A percentile compares a stretch with the other conserved stretches of the same genome.
Evolutionary conservation across 257 asterid species (phyloP).

Genomic region (Craterostigma plantagineum): DNA sequence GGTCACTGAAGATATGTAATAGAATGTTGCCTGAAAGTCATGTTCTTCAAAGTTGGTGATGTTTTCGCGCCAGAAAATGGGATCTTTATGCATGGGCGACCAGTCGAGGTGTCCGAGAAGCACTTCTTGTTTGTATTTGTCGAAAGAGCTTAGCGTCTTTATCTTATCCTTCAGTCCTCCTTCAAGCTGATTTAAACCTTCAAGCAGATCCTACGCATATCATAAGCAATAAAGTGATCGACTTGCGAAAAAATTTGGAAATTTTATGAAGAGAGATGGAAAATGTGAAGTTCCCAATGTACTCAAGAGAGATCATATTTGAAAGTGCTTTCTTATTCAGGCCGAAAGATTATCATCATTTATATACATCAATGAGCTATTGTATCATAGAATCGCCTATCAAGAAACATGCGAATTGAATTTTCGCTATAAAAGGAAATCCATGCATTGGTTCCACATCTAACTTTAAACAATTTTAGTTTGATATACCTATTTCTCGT

Average conservation of each 20-base stretch:
- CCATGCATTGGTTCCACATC: too few species aligned
- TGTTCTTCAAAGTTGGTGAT: slow-evolving; percentile 58
- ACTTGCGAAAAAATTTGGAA: neutral
- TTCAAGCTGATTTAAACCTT: slow-evolving; percentile 60
- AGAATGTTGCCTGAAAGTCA: slow-evolving; percentile 50
- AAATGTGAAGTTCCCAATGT: neutral
- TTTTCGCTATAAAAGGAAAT: too few species aligned
- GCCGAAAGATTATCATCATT: too few species aligned
- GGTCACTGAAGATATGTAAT: too few species aligned
- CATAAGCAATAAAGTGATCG: neutral
- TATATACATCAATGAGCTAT: too few species aligned
- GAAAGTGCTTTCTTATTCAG: too few species aligned
- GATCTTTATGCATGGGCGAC: slow-evolving; percentile 91
- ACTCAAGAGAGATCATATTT: too few species aligned
- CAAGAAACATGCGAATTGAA: too few species aligned
- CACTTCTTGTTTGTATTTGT: slow-evolving; percentile 72
- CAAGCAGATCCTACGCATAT: slow-evolving; percentile 54
- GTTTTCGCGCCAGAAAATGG: slow-evolving; percentile 68
- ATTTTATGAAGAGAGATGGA: neutral
- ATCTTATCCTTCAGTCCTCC: slow-evolving; percentile 60
- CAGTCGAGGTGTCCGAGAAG: slow-evolving; percentile 87
- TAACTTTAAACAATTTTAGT: too few species aligned
- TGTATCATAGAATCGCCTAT: too few species aligned
- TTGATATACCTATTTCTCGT: too few species aligned
- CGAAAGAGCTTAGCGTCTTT: slow-evolving; percentile 60